Evolutionary conservation across 148 eudicot genomes (phyloP).

Genomic region (Rhododendron ferrugineum): DNA sequence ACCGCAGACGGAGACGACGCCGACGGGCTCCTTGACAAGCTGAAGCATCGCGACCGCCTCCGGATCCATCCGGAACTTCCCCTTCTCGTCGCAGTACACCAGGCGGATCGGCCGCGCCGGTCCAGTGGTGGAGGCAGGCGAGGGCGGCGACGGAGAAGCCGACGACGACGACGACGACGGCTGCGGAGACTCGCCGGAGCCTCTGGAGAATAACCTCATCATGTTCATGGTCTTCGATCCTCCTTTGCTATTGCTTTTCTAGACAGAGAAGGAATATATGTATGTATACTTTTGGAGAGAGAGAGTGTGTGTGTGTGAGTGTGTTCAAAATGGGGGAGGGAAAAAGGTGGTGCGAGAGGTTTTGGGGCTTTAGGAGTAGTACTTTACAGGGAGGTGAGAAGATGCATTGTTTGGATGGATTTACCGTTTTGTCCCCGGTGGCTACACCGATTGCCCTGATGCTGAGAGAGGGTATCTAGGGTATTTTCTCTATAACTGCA

Average conservation of each 20-base stretch:
- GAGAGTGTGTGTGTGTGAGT: neutral
- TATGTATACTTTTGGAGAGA: neutral
- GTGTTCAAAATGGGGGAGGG: neutral
- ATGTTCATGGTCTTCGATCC: neutral
- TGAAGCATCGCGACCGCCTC: slow-evolving; percentile 85
- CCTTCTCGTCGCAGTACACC: slow-evolving; percentile 83
- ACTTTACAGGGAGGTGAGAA: neutral
- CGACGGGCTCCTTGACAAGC: slow-evolving; percentile 78
- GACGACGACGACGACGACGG: slow-evolving; percentile 31
- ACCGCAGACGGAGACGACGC: slow-evolving; percentile 92
- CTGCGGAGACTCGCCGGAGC: slow-evolving; percentile 34
- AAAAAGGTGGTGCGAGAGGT: neutral
- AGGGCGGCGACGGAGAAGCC: slow-evolving; percentile 22
- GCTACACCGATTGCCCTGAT: neutral
- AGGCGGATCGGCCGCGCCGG: slow-evolving; percentile 80
- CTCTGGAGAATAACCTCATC: slow-evolving; percentile 24
- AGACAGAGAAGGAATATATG: neutral
- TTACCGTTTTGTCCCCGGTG: neutral
- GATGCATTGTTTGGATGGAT: neutral
- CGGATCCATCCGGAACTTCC: slow-evolving; percentile 84
- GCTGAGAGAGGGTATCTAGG: neutral
- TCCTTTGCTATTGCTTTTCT: neutral
- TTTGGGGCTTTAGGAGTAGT: neutral
- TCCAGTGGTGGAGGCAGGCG: slow-evolving; percentile 27
- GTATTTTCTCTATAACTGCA: neutral